Percentiles rank a stretch among this genome's conserved stretches.
Evolutionary conservation across 257 asterid species (phyloP).

Genomic region (Capsicum rhomboideum): DNA sequence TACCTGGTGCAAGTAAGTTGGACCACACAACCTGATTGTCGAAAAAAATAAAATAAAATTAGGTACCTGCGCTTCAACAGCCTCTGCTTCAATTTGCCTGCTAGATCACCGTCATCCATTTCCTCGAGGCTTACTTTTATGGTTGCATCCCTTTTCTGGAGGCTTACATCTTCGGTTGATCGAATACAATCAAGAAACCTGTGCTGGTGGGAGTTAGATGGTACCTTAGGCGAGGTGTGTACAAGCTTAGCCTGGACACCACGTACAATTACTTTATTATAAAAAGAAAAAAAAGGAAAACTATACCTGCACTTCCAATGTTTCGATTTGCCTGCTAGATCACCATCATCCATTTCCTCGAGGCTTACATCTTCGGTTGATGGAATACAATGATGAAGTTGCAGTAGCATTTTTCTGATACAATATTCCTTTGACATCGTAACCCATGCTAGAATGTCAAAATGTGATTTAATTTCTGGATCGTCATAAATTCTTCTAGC

Average conservation of each 20-base stretch:
- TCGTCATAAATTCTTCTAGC: not conserved
- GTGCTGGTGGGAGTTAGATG: too few relatives aligned
- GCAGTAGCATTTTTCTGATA: not conserved
- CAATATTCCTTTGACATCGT: not conserved
- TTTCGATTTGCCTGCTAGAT: not conserved
- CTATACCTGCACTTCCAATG: too few relatives aligned
- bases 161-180: not conserved
- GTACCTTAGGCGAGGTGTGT: too few relatives aligned
- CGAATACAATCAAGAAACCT: not conserved
- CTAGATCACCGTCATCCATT: not conserved
- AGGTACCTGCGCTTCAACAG: not conserved
- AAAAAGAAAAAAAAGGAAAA: too few relatives aligned
- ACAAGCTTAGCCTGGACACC: too few relatives aligned
- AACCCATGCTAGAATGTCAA: conserved; percentile 10
- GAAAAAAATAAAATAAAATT: too few relatives aligned
- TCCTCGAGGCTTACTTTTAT: not conserved
- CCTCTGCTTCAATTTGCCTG: not conserved
- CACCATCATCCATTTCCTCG: not conserved
- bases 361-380: not conserved
- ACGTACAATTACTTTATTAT: too few relatives aligned
- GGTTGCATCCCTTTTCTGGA: too few relatives aligned
- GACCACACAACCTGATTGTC: too few relatives aligned
- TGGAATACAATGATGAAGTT: not conserved
- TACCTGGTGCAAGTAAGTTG: too few relatives aligned
- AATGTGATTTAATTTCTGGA: not conserved